Base-by-base conservation (phyloP, 1,284 basidiomycete genomes). In the Ganoderma meredithae region DNA sequence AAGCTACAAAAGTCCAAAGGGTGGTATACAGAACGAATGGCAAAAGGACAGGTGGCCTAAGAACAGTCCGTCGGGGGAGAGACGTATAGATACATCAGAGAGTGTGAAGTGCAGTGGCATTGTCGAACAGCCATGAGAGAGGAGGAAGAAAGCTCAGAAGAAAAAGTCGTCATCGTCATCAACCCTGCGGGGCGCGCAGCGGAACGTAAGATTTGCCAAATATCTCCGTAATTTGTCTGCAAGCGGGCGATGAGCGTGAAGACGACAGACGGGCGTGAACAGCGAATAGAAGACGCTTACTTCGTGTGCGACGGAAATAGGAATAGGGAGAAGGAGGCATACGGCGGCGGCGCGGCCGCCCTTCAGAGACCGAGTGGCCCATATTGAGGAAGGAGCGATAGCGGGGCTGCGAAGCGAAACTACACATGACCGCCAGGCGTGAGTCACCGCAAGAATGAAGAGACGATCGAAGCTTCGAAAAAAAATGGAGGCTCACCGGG, bases 141-240 rank as follows among this genome's bases (percentile, higher is more conserved):
- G 39, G 22, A 25, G 36, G 33, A 17, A 58, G 55, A 33, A 17
- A 15, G 56, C 33, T 63, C 52, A 63, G 36, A 41, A 68, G 63
- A 64, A 64, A 60, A 64, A 68, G 52, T 68, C 67, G 25, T 64
- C 62, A 19, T 67, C 62, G 27, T 68, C 63, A 31, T 63, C 33
- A 36, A 41, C 60, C 22, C n/a, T 12, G 19, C 44, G 63, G 39
- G 67, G 67, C 36, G 64, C 53, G 49, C 71, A 60, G 15, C 58
- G 58, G 59, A 58, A 68, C 22, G 67, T 61, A 2, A 72, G 61
- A 31, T 69, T 69, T 8, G 65, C 40, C 1, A 72, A 33, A 25
- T 70, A 72, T 55, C 56, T 67, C 53, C 71, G 69, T 25, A 72
- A 43, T 60, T 70, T 72, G 71, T 55, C 69, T 72, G 36, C 10